Evolutionary conservation across 2,329 filamentous ascomycete genomes (phyloP).

Genomic region (Verruconis gallopava): DNA sequence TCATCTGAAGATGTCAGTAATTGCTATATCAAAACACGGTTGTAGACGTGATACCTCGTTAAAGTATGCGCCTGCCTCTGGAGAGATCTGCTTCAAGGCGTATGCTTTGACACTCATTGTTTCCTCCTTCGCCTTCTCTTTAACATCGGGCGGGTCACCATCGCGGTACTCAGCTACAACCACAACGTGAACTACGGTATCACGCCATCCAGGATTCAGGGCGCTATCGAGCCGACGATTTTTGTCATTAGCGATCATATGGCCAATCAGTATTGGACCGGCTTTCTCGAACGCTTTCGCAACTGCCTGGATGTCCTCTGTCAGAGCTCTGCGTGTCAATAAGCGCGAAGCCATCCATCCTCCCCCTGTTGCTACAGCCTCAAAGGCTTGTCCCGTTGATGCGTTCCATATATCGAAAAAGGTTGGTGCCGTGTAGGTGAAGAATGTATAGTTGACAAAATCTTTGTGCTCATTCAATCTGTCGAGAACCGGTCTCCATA

Average conservation of each 20-base stretch:
- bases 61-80: constrained; percentile 7
- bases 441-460: not conserved
- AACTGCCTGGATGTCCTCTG: not conserved
- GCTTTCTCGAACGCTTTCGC: constrained; percentile 1
- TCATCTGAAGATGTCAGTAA: constrained; percentile 26
- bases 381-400: not conserved
- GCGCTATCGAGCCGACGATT: constrained; percentile 1
- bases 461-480: not conserved
- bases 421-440: not conserved
- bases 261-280: constrained; percentile 6
- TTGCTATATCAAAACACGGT: not conserved
- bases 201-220: constrained; percentile 5
- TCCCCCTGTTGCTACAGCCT: not conserved
- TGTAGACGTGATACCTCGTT: constrained; percentile 5
- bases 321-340: constrained; percentile 1
- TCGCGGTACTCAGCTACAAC: not conserved
- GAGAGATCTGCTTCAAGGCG: constrained; percentile 3
- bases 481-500: not conserved
- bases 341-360: not conserved
- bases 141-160: not conserved
- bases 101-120: constrained; percentile 2
- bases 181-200: constrained; percentile 3
- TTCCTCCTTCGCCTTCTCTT: not conserved
- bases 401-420: constrained; percentile 4
- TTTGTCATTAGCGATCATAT: constrained; percentile 1